A percentile compares a stretch with the other conserved stretches of the same genome.
These are phyloP conservation scores for Astragalus membranaceus DNA, from an alignment of 306 rosid species.

Conservation along the genomic window DNA sequence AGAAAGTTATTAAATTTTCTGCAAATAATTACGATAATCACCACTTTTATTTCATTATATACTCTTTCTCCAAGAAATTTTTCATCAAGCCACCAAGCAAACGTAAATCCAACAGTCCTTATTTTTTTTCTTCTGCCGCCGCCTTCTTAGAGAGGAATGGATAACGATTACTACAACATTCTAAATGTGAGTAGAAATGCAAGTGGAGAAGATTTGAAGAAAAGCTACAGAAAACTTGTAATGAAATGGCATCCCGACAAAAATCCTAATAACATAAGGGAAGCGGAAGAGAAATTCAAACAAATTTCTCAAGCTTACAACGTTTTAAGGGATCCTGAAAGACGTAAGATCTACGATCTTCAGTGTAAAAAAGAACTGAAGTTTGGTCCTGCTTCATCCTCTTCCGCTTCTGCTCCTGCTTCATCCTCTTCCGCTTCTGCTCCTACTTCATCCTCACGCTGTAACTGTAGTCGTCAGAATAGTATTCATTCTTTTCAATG, in stretches of 20 bases:
- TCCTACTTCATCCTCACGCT: slow-evolving; percentile 20
- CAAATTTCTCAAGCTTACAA: slow-evolving; percentile 85
- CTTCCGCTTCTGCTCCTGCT: slow-evolving; percentile 20
- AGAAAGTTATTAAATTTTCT: no score
- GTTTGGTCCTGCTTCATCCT: slow-evolving; percentile 66
- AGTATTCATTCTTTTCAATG: slow-evolving; percentile 35
- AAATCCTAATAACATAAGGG: slow-evolving; percentile 50
- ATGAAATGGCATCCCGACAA: slow-evolving; percentile 96
- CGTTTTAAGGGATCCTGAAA: slow-evolving; percentile 70
- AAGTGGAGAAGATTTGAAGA: slow-evolving; percentile 77
- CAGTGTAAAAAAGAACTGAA: slow-evolving; percentile 81
- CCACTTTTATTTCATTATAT: neutral
- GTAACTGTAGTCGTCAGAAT: slow-evolving; percentile 34
- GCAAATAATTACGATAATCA: no score
- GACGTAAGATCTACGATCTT: slow-evolving; percentile 95
- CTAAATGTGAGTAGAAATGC: slow-evolving; percentile 35
- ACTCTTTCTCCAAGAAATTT: neutral
- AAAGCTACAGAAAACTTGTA: slow-evolving; percentile 69
- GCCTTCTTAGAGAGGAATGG: slow-evolving; percentile 34
- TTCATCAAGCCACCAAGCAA: neutral
- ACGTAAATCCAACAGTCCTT: slow-evolving; percentile 23
- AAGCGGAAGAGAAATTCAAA: slow-evolving; percentile 86
- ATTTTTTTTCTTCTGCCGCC: neutral
- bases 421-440: slow-evolving; percentile 28
- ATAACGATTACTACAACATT: slow-evolving; percentile 52